Percentiles rank a stretch among this genome's conserved stretches.
Evolutionary conservation across 306 rosid genomes (phyloP).

Genomic region (Citrullus amarus): DNA sequence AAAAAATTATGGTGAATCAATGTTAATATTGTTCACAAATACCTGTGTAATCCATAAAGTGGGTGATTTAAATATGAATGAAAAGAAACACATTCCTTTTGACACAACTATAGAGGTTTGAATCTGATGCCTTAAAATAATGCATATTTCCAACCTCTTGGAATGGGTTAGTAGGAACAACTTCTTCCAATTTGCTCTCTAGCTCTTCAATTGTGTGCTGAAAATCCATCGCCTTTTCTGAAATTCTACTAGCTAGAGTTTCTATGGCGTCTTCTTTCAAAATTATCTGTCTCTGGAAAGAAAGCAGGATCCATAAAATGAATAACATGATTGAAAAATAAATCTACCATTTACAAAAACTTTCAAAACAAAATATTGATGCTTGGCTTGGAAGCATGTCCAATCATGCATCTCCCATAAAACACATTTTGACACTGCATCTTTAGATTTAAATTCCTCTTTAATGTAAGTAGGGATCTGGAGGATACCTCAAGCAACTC

Average conservation of each 20-base stretch:
- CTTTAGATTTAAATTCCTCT: background rate
- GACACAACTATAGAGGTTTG: background rate
- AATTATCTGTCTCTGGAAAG: constrained; percentile 47
- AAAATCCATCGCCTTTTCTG: constrained; percentile 65
- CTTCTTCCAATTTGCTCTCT: constrained; percentile 50
- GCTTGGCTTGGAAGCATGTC: background rate
- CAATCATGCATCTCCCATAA: background rate
- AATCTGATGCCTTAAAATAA: background rate
- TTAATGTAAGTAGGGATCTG: constrained; percentile 5
- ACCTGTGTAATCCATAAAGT: background rate
- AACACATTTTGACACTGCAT: background rate
- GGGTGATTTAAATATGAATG: background rate
- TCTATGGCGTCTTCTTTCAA: constrained; percentile 59
- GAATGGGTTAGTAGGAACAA: constrained; percentile 29
- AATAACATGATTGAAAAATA: background rate
- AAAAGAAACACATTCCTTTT: background rate
- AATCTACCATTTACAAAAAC: background rate
- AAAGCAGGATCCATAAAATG: background rate
- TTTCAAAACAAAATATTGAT: background rate
- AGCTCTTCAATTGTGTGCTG: constrained; percentile 58
- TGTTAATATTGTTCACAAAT: background rate
- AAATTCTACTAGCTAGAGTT: constrained; percentile 38
- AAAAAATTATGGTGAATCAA: background rate
- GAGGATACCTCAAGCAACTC: constrained; percentile 73
- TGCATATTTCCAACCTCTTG: constrained; percentile 37